These are phyloP conservation scores for Lasiodiplodia theobromae DNA, from an alignment of 2,329 filamentous ascomycete species.

Conservation along the genomic window DNA sequence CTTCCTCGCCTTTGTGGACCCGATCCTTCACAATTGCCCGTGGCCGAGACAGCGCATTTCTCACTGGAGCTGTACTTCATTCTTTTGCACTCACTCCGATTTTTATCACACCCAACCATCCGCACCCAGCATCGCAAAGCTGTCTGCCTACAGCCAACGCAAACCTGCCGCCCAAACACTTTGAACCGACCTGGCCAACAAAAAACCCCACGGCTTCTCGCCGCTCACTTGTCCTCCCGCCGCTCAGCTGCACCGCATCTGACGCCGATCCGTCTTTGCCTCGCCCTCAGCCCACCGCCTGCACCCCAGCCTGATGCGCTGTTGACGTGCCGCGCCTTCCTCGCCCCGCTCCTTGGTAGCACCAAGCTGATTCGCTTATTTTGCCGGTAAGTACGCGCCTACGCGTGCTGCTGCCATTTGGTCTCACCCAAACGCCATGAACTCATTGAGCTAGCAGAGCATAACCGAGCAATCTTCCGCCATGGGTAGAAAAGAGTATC, in stretches of 20 bases:
- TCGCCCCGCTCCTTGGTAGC: conserved; percentile 6
- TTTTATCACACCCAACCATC: background rate
- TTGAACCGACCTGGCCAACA: background rate
- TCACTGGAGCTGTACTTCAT: no score
- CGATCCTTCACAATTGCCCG: background rate
- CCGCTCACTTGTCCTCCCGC: background rate
- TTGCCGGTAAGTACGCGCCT: background rate
- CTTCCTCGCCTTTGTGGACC: background rate
- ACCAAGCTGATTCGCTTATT: background rate
- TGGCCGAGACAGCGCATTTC: background rate
- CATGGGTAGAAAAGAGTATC: conserved; percentile 74
- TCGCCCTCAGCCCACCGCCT: background rate
- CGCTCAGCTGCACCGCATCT: background rate
- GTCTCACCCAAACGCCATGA: background rate
- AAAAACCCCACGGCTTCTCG: background rate
- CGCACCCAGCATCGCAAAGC: background rate
- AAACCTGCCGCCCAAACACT: background rate
- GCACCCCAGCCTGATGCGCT: conserved; percentile 6
- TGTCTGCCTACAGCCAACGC: background rate
- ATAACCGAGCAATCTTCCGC: conserved; percentile 29
- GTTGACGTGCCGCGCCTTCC: conserved; percentile 12
- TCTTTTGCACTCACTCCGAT: background rate
- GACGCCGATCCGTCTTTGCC: background rate
- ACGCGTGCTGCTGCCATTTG: background rate
- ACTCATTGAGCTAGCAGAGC: conserved; percentile 26